A percentile compares a stretch with the other conserved stretches of the same genome.
Evolutionary conservation across 1,284 basidiomycete genomes (phyloP).

Genomic region (Moniliophthora roreri): DNA sequence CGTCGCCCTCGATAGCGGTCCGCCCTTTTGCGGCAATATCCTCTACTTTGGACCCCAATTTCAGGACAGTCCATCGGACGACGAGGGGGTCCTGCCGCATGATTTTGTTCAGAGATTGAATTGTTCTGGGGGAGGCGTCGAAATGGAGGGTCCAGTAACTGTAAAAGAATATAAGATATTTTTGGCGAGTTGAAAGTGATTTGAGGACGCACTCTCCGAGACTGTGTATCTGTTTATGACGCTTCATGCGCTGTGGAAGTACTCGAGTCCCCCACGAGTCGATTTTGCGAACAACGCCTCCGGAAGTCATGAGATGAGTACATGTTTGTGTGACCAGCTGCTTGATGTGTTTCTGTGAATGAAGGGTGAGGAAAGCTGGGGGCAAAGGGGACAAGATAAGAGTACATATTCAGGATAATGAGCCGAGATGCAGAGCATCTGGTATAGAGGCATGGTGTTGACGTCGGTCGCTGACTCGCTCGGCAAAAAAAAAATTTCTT

Average conservation of each 20-base stretch:
- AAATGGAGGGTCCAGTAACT: constrained; percentile 93
- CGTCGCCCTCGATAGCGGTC: constrained; percentile 21
- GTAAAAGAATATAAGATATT: constrained; percentile 1
- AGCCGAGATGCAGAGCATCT: constrained; percentile 75
- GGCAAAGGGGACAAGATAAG: constrained; percentile 8
- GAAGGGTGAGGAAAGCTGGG: constrained; percentile 5
- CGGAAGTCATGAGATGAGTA: constrained; percentile 71
- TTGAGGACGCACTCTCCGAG: constrained; percentile 73
- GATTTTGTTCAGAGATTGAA: constrained; percentile 62
- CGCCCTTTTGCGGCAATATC: constrained; percentile 53
- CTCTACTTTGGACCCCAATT: constrained; percentile 73
- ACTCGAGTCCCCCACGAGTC: constrained; percentile 74
- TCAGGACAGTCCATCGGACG: constrained; percentile 80
- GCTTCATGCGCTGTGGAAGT: constrained; percentile 77
- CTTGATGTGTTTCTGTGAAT: constrained; percentile 67
- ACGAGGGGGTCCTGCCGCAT: constrained; percentile 81
- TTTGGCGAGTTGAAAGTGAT: constrained; percentile 1
- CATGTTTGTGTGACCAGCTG: constrained; percentile 76
- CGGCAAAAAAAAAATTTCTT: no score
- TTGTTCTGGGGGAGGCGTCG: constrained; percentile 75
- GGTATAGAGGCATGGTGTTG: constrained; percentile 73
- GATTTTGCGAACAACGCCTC: constrained; percentile 80
- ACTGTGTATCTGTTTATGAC: constrained; percentile 62
- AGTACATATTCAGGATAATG: constrained; percentile 75
- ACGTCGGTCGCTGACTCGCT: no score